Conservation (phyloP, 805 yeast genomes). For the Candida oleophila region DNA sequence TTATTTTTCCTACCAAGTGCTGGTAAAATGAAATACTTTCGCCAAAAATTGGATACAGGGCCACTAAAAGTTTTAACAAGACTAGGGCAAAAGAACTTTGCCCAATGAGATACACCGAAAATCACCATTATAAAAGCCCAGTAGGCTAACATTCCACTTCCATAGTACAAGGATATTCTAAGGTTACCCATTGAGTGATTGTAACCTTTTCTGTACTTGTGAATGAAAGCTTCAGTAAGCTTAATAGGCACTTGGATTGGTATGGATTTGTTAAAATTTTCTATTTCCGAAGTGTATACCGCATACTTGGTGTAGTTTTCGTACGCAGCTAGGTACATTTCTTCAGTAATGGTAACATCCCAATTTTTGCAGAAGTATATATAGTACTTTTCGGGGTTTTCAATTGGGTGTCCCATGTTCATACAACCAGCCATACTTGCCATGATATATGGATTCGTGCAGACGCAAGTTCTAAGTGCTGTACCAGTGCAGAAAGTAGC, state of each 20-base stretch:
- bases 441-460: constrained; percentile 23
- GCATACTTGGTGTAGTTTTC: constrained; percentile 13
- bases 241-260: constrained; percentile 9
- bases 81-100: constrained; percentile 26
- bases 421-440: constrained; percentile 33
- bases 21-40: constrained; percentile 38
- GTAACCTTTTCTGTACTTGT: constrained; percentile 17
- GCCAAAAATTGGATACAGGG: constrained; percentile 27
- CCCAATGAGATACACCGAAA: constrained; percentile 28
- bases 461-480: constrained; percentile 21
- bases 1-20: constrained; percentile 29
- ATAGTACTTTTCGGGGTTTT: background rate
- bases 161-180: constrained; percentile 45
- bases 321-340: constrained; percentile 15
- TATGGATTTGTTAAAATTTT: constrained; percentile 19
- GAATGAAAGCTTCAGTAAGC: background rate
- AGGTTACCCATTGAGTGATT: constrained; percentile 42
- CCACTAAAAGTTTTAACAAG: constrained; percentile 18
- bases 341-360: constrained; percentile 18
- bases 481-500: constrained; percentile 9
- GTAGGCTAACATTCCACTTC: constrained; percentile 26
- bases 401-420: constrained; percentile 4
- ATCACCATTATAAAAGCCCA: constrained; percentile 29
- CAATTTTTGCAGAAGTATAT: constrained; percentile 1
- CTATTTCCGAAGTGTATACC: constrained; percentile 13